Percentiles rank a stretch among this genome's conserved stretches.
phyloP scores from a whole-genome alignment of 176 grass and related monocot species.

The Pontederia crassipes region DNA sequence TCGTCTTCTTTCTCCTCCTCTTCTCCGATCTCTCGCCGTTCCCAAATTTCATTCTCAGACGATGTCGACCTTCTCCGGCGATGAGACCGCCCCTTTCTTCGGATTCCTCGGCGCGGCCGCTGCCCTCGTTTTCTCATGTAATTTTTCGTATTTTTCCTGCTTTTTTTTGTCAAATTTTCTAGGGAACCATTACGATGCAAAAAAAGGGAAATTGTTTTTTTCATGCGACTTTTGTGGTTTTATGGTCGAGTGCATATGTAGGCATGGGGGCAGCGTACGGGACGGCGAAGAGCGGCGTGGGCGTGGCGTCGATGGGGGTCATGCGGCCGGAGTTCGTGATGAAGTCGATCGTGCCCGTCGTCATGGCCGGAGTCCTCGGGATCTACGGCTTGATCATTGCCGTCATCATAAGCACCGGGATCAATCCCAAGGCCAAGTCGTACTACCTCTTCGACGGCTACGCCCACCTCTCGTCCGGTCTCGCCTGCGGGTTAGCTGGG shows the following conservation, averaged over 20 bases:
- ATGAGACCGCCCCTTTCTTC: conserved; percentile 10
- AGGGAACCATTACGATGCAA: too few species aligned
- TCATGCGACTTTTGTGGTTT: neutral
- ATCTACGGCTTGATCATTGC: conserved; percentile 12
- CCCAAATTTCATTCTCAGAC: neutral
- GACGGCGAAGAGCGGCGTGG: conserved; percentile 10
- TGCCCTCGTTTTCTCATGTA: conserved; percentile 8
- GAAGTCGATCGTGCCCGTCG: conserved; percentile 15
- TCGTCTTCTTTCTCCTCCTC: too few species aligned
- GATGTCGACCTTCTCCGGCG: conserved; percentile 7
- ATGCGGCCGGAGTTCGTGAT: conserved; percentile 14
- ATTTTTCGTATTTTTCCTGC: neutral
- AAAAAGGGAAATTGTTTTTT: neutral
- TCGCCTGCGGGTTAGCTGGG: conserved; percentile 6
- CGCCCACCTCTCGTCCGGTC: conserved; percentile 7
- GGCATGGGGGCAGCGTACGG: conserved; percentile 9
- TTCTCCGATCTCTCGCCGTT: too few species aligned
- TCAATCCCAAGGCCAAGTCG: conserved; percentile 4
- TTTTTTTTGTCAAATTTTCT: neutral
- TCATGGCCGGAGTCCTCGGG: conserved; percentile 11
- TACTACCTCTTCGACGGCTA: conserved; percentile 9
- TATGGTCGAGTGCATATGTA: neutral
- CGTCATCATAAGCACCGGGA: conserved; percentile 9
- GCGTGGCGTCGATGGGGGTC: conserved; percentile 6
- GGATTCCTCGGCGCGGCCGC: conserved; percentile 7